Base-by-base conservation (phyloP, 2,329 filamentous ascomycete species). In the Phialemoniopsis sp. region DNA sequence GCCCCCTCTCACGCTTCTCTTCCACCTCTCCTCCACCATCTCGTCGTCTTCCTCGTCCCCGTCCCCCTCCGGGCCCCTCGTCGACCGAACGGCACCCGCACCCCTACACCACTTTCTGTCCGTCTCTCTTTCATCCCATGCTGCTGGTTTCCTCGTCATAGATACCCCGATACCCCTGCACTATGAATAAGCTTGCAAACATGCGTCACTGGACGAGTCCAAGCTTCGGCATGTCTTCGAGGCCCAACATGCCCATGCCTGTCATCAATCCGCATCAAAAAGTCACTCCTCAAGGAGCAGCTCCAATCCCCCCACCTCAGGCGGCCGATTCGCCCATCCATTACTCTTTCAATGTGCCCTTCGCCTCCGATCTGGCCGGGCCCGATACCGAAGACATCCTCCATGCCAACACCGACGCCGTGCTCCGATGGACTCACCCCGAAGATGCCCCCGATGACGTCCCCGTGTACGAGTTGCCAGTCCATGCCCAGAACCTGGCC, bases 301-400 rank as follows among this genome's bases (percentile, higher is more conserved):
- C 70, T 44, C 67, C 77, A 42, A 71, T 79, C 47, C 73, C 82
- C 53, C 82, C 85, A 49, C 80, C 85, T 42, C 82, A 85, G 48
- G 73, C 83, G 46, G 76, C 84, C 57, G 86, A 91, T 60, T 74
- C 83, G 38, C 82, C 81, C 49, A 87, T 97, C 64, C 89, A 94
- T 64, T 85, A 95, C 62, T 91, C 89, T 49, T 97, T 98, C 81
- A 97, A 96, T 60, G 86, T 98, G 36, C 93, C 93, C 45, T 96
- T 97, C 67, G 84, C 89, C 52, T 95, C 88, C 48, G 91, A 91
- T 55, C 81, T 98, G 45, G 80, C 87, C 46, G 93, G 93, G 28
- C 93, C 93, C 47, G 89, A 97, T 56, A 86, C 86, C 51, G 89
- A 96, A 63, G 90, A 97, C 64, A 88, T 98, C 55, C 78, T 97